Percentiles rank a stretch among this genome's conserved stretches.
These are phyloP conservation scores for Aureobasidium mangrovei DNA, from an alignment of 2,329 filamentous ascomycete species.

Conservation along the genomic window DNA sequence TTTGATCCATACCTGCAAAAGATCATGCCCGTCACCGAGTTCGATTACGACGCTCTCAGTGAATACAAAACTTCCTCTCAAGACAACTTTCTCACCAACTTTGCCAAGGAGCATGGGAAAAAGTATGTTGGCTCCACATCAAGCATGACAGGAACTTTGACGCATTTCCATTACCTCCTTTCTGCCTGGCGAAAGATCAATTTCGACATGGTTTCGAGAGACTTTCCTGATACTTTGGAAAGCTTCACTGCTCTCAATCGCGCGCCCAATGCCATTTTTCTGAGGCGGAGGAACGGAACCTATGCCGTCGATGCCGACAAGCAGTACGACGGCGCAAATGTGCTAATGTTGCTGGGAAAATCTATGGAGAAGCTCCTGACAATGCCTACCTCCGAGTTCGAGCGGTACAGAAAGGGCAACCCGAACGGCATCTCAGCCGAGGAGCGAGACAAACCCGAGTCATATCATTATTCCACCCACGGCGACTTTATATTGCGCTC, in stretches of 20 bases:
- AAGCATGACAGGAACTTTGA: conserved; percentile 81
- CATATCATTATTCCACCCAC: conserved; percentile 79
- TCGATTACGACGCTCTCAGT: conserved; percentile 81
- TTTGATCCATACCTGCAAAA: conserved; percentile 90
- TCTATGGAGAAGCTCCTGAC: conserved; percentile 96
- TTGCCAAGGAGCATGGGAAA: conserved; percentile 57
- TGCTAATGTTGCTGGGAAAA: conserved; percentile 86
- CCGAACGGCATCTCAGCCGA: conserved; percentile 62
- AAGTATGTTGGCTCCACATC: conserved; percentile 94
- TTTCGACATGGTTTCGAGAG: conserved; percentile 54
- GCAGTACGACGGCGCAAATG: conserved; percentile 72
- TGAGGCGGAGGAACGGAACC: conserved; percentile 70
- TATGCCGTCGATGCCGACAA: conserved; percentile 98
- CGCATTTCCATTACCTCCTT: conserved; percentile 87
- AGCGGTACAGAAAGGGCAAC: conserved; percentile 66
- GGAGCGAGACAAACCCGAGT: conserved; percentile 62
- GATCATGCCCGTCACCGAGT: conserved; percentile 89
- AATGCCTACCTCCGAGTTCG: conserved; percentile 69
- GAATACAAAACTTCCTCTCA: conserved; percentile 87
- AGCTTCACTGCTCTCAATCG: conserved; percentile 65
- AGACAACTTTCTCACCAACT: conserved; percentile 60
- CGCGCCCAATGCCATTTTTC: conserved; percentile 69
- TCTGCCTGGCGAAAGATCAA: conserved; percentile 74
- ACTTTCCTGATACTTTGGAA: conserved; percentile 46
- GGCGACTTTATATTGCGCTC: conserved; percentile 91